These are phyloP conservation scores for Colletotrichum coccodes DNA, from an alignment of 2,329 filamentous ascomycete species.

Conservation along the genomic window DNA sequence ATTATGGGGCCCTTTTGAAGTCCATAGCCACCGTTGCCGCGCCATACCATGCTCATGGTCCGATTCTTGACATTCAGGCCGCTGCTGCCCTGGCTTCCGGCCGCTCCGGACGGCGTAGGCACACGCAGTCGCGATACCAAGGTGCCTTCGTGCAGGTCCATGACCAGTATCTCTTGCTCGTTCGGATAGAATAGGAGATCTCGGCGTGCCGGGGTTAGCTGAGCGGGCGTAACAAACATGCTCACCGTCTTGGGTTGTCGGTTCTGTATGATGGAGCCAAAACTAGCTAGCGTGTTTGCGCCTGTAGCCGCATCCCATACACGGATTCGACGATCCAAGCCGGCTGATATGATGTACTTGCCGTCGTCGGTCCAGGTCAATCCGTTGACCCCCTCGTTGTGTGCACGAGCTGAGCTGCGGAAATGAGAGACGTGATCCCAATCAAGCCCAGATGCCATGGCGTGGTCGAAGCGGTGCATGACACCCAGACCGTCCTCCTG, in stretches of 20 bases:
- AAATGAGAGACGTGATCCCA: slow-evolving; percentile 47
- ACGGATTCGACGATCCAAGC: slow-evolving; percentile 84
- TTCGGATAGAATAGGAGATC: slow-evolving; percentile 86
- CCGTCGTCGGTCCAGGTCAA: slow-evolving; percentile 87
- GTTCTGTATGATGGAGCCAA: slow-evolving; percentile 85
- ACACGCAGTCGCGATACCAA: slow-evolving; percentile 77
- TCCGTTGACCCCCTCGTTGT: slow-evolving; percentile 85
- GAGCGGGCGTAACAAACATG: slow-evolving; percentile 72
- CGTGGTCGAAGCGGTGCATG: slow-evolving; percentile 50
- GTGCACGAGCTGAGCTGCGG: slow-evolving; percentile 70
- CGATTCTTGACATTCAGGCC: slow-evolving; percentile 71
- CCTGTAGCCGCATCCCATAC: slow-evolving; percentile 87
- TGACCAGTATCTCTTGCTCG: slow-evolving; percentile 80
- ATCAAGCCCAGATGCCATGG: slow-evolving; percentile 42
- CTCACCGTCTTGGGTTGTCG: slow-evolving; percentile 68
- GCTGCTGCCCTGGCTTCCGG: slow-evolving; percentile 55
- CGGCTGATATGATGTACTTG: slow-evolving; percentile 79
- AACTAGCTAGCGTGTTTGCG: slow-evolving; percentile 88
- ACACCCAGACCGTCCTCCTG: slow-evolving; percentile 85
- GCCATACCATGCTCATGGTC: slow-evolving; percentile 82
- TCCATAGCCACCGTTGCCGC: slow-evolving; percentile 68
- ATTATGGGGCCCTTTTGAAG: slow-evolving; percentile 68
- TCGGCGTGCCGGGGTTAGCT: slow-evolving; percentile 63
- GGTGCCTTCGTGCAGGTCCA: slow-evolving; percentile 82
- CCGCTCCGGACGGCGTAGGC: slow-evolving; percentile 63